Evolutionary conservation across 257 asterid species (phyloP).

Genomic region (Ocimum tenuiflorum): DNA sequence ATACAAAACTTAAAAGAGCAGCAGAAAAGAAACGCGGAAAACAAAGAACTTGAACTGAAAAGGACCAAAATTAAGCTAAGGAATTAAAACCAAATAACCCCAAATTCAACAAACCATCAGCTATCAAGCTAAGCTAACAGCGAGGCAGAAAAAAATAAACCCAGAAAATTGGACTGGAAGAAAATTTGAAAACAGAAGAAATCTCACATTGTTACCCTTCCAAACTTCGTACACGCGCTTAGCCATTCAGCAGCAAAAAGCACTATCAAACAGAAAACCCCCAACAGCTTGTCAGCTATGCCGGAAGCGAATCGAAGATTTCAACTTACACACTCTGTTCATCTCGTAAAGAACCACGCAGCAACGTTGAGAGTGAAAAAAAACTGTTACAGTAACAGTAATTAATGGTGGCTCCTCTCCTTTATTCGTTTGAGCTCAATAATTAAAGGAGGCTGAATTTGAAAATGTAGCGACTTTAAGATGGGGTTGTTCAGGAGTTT

Average conservation of each 20-base stretch:
- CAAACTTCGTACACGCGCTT: not conserved
- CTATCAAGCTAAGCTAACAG: no score
- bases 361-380: conserved; percentile 10
- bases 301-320: conserved; percentile 52
- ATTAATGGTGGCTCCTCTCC: conserved; percentile 20
- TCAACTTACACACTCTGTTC: conserved; percentile 42
- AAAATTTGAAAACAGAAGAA: no score
- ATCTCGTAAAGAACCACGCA: conserved; percentile 24
- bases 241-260: conserved; percentile 52
- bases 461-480: conserved; percentile 25
- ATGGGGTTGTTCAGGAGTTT: conserved; percentile 37
- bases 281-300: conserved; percentile 26
- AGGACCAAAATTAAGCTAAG: no score
- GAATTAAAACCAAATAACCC: no score
- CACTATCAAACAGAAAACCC: not conserved
- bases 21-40: conserved; percentile 15
- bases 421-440: not conserved
- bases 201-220: no score
- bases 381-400: conserved; percentile 15
- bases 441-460: conserved; percentile 28
- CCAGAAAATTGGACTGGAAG: no score
- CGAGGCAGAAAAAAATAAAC: no score
- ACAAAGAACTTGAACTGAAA: not conserved
- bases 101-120: no score
- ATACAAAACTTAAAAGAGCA: not conserved